Base-by-base conservation (phyloP, 164 flowering plant genomes). In the Magnolia kwangsiensis region DNA sequence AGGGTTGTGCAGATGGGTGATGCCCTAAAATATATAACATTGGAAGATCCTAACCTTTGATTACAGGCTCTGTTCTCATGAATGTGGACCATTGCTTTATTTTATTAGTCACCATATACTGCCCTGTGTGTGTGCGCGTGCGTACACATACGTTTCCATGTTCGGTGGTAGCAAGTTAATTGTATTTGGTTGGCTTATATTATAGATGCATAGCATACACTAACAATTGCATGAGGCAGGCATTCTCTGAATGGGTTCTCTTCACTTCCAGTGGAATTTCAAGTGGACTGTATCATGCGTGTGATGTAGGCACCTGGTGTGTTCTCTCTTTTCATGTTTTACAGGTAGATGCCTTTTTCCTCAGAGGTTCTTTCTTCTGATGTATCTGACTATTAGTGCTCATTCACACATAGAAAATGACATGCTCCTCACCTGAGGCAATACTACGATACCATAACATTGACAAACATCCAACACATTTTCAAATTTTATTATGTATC, bases 301-400 rank as follows among this genome's bases (percentile, higher is more conserved):
- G 99, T 87, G 98, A 94, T 84, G 96, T 94, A 0, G 96, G 96
- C 76, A 88, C 93, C 67, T 92, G 95, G 96, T 96, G 99, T 83
- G 86, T 85, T 50, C 85, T 96, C 81, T 71, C 85, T 8, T 96
- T 83, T 84, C 86, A 73, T 78, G 90, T 86, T 72, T 85, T 96
- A 77, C 99, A 96, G 96, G 99, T 94, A 84, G 18, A 24, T 65
- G 50, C 50, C 19, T 67, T n/a, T 19, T 65, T 71, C 27, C 37
- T 45, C 16, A 16, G 2, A 63, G 64, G 20, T 64, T 55, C 18
- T 67, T 72, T 14, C 19, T 58, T 68, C 27, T 66, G 27, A 21
- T 14, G 50, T 27, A 37, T 37, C 7, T 0, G 45, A 37, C 18
- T 51, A 67, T 29, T 10, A 23, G 64, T 63, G 13, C 10, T 37